Percentiles rank a stretch among this genome's conserved stretches.
Evolutionary conservation across 495 filamentous ascomycete species (phyloP).

Genomic region (Lepraria neglecta): DNA sequence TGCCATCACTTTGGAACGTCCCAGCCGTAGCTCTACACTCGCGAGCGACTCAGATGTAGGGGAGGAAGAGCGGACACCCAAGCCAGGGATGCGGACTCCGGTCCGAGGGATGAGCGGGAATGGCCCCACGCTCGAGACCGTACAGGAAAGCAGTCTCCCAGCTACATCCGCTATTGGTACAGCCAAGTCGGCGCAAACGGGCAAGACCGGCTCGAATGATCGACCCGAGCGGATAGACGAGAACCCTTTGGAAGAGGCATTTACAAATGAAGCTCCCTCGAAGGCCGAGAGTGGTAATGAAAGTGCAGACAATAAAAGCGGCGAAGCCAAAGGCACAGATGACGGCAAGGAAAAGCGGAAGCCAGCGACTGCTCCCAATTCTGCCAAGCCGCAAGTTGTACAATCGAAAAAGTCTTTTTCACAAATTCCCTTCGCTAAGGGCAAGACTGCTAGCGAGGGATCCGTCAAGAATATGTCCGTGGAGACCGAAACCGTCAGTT

Average conservation of each 20-base stretch:
- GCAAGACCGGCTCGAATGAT: conserved; percentile 17
- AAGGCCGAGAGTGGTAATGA: conserved; percentile 45
- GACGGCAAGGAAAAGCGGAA: conserved; percentile 32
- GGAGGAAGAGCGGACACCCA: conserved; percentile 46
- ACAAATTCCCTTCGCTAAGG: conserved; percentile 42
- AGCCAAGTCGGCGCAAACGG: conserved; percentile 27
- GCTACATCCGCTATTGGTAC: conserved; percentile 58
- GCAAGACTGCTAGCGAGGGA: conserved; percentile 60
- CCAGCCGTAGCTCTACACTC: conserved; percentile 30
- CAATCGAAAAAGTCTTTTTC: conserved; percentile 44
- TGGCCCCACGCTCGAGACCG: conserved; percentile 75
- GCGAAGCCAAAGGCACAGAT: conserved; percentile 34
- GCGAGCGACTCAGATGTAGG: conserved; percentile 34
- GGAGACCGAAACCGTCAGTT: conserved; percentile 91
- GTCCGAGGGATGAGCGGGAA: conserved; percentile 60
- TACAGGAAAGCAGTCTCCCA: conserved; percentile 83
- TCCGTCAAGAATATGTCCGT: conserved; percentile 92
- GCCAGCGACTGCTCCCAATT: conserved; percentile 26
- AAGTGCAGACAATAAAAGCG: conserved; percentile 43
- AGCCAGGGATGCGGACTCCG: conserved; percentile 56
- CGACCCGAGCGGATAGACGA: conserved; percentile 27
- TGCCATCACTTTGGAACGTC: conserved; percentile 27
- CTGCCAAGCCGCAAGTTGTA: conserved; percentile 33
- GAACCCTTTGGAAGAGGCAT: conserved; percentile 35
- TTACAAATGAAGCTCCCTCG: conserved; percentile 34